These are phyloP conservation scores for Arabidopsis thaliana DNA, from an alignment of 345 rosid species.

Conservation along the genomic window TAIR10.1 NC_003074.8:2959001-2959500, in stretches of 20 bases:
- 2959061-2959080: slow-evolving; percentile 83
- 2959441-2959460: slow-evolving; percentile 72
- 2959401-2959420: slow-evolving; percentile 83
- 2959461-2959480: slow-evolving; percentile 67
- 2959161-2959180: slow-evolving; percentile 88
- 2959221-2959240: slow-evolving; percentile 82
- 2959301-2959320: slow-evolving; percentile 75
- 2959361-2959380: slow-evolving; percentile 57
- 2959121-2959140: slow-evolving; percentile 90
- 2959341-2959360: slow-evolving; percentile 57
- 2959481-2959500: slow-evolving; percentile 69
- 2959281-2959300: slow-evolving; percentile 78
- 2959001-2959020: slow-evolving; percentile 81
- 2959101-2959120: slow-evolving; percentile 87
- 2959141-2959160: slow-evolving; percentile 91
- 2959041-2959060: slow-evolving; percentile 92
- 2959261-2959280: slow-evolving; percentile 89
- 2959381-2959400: slow-evolving; percentile 57
- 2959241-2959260: slow-evolving; percentile 93
- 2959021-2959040: slow-evolving; percentile 65
- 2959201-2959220: slow-evolving; percentile 77
- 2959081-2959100: slow-evolving; percentile 55
- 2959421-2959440: slow-evolving; percentile 88
- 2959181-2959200: slow-evolving; percentile 76
- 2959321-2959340: slow-evolving; percentile 61